Evolutionary conservation across 495 filamentous ascomycete genomes (phyloP).

Genomic region (Pyrenula aspistea): DNA sequence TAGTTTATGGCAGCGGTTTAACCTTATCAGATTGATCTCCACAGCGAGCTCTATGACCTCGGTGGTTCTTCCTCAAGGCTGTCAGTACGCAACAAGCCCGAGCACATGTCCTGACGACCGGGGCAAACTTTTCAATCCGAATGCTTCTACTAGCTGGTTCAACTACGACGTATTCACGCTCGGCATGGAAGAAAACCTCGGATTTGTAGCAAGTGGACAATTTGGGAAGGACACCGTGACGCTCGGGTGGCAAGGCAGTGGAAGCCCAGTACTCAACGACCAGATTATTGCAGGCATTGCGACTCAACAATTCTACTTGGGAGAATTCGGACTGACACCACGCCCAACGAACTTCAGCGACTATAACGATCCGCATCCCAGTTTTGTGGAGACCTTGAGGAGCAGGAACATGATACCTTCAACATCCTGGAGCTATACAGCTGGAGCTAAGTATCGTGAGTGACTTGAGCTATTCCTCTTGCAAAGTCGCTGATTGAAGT

Average conservation of each 20-base stretch:
- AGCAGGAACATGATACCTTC: slow-evolving; percentile 35
- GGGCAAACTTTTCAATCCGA: slow-evolving; percentile 34
- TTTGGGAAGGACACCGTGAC: slow-evolving; percentile 41
- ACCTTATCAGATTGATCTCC: no score
- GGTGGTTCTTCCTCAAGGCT: slow-evolving; percentile 20
- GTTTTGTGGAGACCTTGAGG: slow-evolving; percentile 36
- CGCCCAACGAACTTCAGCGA: slow-evolving; percentile 34
- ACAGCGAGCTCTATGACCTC: slow-evolving; percentile 31
- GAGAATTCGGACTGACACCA: slow-evolving; percentile 37
- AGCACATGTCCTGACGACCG: slow-evolving; percentile 26
- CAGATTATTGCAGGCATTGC: slow-evolving; percentile 34
- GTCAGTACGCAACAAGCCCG: slow-evolving; percentile 8
- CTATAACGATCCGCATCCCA: slow-evolving; percentile 27
- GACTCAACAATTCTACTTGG: slow-evolving; percentile 34
- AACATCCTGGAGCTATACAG: slow-evolving; percentile 43
- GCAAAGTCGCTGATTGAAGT: slow-evolving; percentile 10
- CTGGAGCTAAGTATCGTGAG: slow-evolving; percentile 40
- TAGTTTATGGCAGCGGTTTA: no score
- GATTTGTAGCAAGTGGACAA: slow-evolving; percentile 19
- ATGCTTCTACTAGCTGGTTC: slow-evolving; percentile 33
- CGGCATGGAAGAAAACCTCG: slow-evolving; percentile 15
- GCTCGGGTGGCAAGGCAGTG: slow-evolving; percentile 25
- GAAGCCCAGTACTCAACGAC: slow-evolving; percentile 29
- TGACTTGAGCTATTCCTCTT: not conserved
- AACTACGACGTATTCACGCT: slow-evolving; percentile 13